Evolutionary conservation across 225 moss, liverwort and hornwort genomes (phyloP), one percentile per base, ranked within the genome.

Genomic region (Physcomitrellopsis africana): DNA sequence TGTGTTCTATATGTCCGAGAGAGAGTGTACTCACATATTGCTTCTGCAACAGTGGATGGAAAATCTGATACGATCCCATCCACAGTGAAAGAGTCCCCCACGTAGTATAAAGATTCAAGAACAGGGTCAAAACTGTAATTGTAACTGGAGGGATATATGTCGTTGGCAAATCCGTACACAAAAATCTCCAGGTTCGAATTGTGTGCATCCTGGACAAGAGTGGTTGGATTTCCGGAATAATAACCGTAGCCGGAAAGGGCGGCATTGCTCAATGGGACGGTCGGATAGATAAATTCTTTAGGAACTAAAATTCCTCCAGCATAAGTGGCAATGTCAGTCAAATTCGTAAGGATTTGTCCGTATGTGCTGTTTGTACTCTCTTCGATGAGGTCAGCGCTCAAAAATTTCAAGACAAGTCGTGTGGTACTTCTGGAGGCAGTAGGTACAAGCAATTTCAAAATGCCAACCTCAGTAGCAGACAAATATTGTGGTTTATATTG

Each of bases 31-130:
- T 93, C 73, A 95, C 99, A 72, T 60, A 99, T 89, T 14, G 95
- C 92, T 85, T 95, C 90, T 0, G 99, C 74, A 14, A 84, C 83
- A 69, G 99, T 92, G 3, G 86, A 84, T 43, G 99, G 92, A 69
- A 99, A 99, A 81, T 99, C 99, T 42, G 95, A 69, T 64, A 99
- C 19, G 23, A 88, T 32, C 42, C 99, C 99, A 77, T 99, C 99
- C 3, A 93, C 86, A n/a, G 85, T 84, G 48, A 95, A 92, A 42
- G 64, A 71, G 26, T 87, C 76, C 44, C 90, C 93, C 11, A 91
- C 56, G 76, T 80, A 95, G 51, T 56, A 51, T 54, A 92, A 37
- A 51, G 89, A 72, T 68, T 99, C 99, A 57, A 65, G 74, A 45
- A 99, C 74, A 6, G 99, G 81, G 72, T 99, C 99, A 64, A 80